Evolutionary conservation across 2,329 filamentous ascomycete genomes (phyloP).

Genomic region (Thelonectria blattea): DNA sequence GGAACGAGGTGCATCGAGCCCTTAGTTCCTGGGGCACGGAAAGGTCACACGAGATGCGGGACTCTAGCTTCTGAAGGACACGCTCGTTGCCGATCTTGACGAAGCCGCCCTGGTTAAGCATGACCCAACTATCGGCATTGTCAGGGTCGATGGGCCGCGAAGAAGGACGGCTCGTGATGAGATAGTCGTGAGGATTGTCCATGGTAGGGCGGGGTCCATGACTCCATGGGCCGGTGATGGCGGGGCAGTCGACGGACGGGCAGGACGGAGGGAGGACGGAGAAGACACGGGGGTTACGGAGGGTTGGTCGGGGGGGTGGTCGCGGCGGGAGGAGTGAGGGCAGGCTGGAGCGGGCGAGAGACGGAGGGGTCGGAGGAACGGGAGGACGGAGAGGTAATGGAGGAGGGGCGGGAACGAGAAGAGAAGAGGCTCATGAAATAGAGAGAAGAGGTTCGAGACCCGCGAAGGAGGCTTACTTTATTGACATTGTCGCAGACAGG

Average conservation of each 20-base stretch:
- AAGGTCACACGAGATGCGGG: slow-evolving; percentile 77
- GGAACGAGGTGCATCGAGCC: slow-evolving; percentile 67
- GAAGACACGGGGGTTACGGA: slow-evolving; percentile 12
- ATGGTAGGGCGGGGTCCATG: slow-evolving; percentile 44
- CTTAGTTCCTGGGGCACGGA: slow-evolving; percentile 70
- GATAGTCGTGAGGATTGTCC: slow-evolving; percentile 51
- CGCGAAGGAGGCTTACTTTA: slow-evolving; percentile 56
- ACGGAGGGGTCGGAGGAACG: slow-evolving; percentile 1
- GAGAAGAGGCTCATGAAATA: slow-evolving; percentile 32
- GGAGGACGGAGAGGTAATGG: slow-evolving; percentile 23
- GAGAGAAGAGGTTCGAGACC: slow-evolving; percentile 36
- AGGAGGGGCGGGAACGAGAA: slow-evolving; percentile 28
- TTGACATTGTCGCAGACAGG: slow-evolving; percentile 55
- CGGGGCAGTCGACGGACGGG: slow-evolving; percentile 38
- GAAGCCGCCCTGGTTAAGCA: slow-evolving; percentile 82
- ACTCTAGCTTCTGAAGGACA: slow-evolving; percentile 79
- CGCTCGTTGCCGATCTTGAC: slow-evolving; percentile 85
- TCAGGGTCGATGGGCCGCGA: slow-evolving; percentile 55
- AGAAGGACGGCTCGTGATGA: slow-evolving; percentile 45
- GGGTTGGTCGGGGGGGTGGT: slow-evolving; percentile 16
- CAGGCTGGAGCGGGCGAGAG: slow-evolving; percentile 9
- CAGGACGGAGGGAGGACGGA: slow-evolving; percentile 15
- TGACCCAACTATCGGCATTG: slow-evolving; percentile 78
- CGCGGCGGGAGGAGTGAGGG: slow-evolving; percentile 2
- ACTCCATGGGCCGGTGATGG: slow-evolving; percentile 42